A percentile compares a stretch with the other conserved stretches of the same genome.
phyloP scores from a whole-genome alignment of 345 rosid species.

The Trapa incisa region DNA sequence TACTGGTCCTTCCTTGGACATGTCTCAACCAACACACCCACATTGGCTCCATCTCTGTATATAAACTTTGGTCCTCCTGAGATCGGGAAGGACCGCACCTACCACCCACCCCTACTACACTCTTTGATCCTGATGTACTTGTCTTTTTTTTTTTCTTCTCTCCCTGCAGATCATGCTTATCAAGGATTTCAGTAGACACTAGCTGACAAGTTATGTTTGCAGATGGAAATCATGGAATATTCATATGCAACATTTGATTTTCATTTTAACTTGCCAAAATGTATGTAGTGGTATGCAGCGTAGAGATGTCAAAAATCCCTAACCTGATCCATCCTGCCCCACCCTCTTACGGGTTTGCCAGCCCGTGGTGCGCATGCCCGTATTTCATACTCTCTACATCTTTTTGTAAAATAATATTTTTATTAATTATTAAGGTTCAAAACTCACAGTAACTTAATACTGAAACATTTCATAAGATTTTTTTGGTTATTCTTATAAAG shows the following conservation, averaged over 20 bases:
- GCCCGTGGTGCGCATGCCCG: too few relatives aligned
- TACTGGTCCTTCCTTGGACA: background rate
- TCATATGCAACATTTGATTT: background rate
- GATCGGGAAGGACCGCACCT: background rate
- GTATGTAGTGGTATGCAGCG: too few relatives aligned
- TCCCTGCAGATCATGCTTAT: background rate
- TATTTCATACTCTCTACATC: too few relatives aligned
- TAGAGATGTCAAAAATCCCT: too few relatives aligned
- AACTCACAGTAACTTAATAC: too few relatives aligned
- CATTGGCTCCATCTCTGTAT: slow-evolving; percentile 9
- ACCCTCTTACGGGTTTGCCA: too few relatives aligned
- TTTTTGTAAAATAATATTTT: too few relatives aligned
- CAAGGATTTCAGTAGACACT: background rate
- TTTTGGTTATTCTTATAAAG: too few relatives aligned
- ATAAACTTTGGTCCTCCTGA: slow-evolving; percentile 1
- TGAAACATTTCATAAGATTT: too few relatives aligned
- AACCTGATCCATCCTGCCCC: too few relatives aligned
- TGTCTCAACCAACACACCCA: background rate
- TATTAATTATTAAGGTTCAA: too few relatives aligned
- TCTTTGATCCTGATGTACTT: background rate
- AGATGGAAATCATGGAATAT: background rate
- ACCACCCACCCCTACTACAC: background rate
- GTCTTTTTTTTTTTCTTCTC: background rate
- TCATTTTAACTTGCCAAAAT: too few relatives aligned
- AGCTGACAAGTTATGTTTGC: background rate